These are phyloP conservation scores for Clarkia xantiana DNA, from an alignment of 345 rosid genomes.

Conservation along the genomic window DNA sequence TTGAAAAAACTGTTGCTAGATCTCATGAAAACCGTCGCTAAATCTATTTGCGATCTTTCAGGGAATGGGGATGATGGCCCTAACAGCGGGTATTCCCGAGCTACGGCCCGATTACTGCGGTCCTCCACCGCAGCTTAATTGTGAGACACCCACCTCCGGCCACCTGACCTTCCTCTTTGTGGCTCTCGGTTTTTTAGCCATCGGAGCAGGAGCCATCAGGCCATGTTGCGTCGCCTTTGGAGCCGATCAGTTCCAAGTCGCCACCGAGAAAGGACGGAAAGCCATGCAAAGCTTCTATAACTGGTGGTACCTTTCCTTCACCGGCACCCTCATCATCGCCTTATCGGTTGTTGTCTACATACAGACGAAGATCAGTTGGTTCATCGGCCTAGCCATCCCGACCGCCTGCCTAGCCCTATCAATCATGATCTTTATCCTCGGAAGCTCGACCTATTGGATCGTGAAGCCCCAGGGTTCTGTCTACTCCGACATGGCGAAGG, in stretches of 20 bases:
- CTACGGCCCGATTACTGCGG: conserved; percentile 31
- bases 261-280: conserved; percentile 24
- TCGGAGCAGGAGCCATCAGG: conserved; percentile 40
- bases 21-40: too few species aligned
- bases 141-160: conserved; percentile 22
- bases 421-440: conserved; percentile 28
- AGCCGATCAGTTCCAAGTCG: conserved; percentile 43
- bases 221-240: conserved; percentile 49
- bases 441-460: conserved; percentile 28
- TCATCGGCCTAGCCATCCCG: conserved; percentile 34
- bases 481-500: conserved; percentile 37
- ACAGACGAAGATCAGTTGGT: conserved; percentile 54
- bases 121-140: conserved; percentile 6
- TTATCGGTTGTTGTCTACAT: conserved; percentile 41
- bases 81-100: conserved; percentile 26
- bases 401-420: conserved; percentile 31
- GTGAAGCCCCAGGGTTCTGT: conserved; percentile 39
- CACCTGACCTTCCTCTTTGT: conserved; percentile 29
- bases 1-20: too few species aligned
- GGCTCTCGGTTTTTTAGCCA: conserved; percentile 32
- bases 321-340: conserved; percentile 33
- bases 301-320: conserved; percentile 66
- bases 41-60: too few species aligned
- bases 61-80: conserved; percentile 45
- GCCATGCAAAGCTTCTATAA: conserved; percentile 50